phyloP scores from a whole-genome alignment of 805 yeast species.

The Teunomyces panamensis region DNA sequence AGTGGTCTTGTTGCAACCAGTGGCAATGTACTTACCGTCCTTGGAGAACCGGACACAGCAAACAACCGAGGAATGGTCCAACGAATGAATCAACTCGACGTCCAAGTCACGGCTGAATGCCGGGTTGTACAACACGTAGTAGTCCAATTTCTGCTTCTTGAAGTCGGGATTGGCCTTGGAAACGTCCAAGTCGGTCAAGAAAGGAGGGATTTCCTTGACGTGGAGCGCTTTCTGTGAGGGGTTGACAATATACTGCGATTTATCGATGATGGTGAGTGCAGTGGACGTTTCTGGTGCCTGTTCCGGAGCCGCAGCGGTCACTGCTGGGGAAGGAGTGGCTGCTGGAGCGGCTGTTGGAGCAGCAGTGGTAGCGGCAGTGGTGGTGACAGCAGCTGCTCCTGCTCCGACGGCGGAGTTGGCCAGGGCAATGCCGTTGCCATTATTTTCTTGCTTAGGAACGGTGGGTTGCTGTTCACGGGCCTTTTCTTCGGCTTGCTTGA shows the following conservation, averaged over 20 bases:
- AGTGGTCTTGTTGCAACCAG: constrained; percentile 95
- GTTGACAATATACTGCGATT: constrained; percentile 40
- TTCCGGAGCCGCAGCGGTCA: constrained; percentile 15
- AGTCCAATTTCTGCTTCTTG: constrained; percentile 81
- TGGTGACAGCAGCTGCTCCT: no score
- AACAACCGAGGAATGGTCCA: constrained; percentile 91
- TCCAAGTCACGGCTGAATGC: constrained; percentile 66
- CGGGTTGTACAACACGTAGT: constrained; percentile 87
- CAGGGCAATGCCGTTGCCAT: constrained; percentile 5
- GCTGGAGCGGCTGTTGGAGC: constrained; percentile 6
- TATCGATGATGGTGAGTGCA: constrained; percentile 37
- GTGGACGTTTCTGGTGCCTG: constrained; percentile 23
- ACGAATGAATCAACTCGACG: constrained; percentile 82
- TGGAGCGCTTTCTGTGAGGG: constrained; percentile 50
- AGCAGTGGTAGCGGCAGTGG: not conserved
- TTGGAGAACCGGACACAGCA: constrained; percentile 93
- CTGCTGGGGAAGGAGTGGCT: constrained; percentile 1
- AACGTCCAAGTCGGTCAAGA: constrained; percentile 75
- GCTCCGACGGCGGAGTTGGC: no score
- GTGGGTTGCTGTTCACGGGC: constrained; percentile 11
- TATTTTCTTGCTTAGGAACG: constrained; percentile 16
- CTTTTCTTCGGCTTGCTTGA: not conserved
- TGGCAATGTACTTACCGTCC: constrained; percentile 90
- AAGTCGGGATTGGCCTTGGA: constrained; percentile 69
- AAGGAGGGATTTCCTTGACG: constrained; percentile 77